Conservation (phyloP, 1,139 yeast genomes). For the Geotrichum carabidarum region DNA sequence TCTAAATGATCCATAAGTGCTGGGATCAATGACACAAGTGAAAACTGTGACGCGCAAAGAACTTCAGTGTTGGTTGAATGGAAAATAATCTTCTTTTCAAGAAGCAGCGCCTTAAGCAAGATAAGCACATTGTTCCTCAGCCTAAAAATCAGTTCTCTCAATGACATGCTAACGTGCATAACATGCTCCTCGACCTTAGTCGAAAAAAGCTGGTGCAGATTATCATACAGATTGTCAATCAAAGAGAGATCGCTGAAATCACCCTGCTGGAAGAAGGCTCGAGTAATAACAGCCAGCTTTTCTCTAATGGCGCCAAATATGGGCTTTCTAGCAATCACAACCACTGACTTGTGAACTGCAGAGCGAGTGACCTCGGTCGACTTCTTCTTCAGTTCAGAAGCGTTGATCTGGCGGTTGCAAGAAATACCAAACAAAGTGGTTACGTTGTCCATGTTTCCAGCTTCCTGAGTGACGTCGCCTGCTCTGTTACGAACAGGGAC, state of each 20-base stretch:
- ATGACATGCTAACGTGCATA: constrained; percentile 68
- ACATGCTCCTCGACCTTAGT: constrained; percentile 47
- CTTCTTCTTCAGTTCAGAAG: constrained; percentile 54
- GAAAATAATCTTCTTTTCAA: constrained; percentile 62
- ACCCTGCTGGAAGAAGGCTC: constrained; percentile 76
- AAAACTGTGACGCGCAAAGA: constrained; percentile 66
- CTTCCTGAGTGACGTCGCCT: constrained; percentile 33
- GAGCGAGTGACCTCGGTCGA: constrained; percentile 75
- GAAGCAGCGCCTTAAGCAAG: constrained; percentile 66
- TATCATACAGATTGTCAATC: constrained; percentile 68
- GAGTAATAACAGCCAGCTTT: constrained; percentile 82
- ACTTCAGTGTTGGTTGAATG: constrained; percentile 81
- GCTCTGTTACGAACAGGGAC: constrained; percentile 37
- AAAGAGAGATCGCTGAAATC: constrained; percentile 67
- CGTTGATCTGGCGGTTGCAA: constrained; percentile 77
- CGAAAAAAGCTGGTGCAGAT: constrained; percentile 49
- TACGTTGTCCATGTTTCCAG: constrained; percentile 43
- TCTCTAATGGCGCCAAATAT: constrained; percentile 81
- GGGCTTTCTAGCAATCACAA: constrained; percentile 82
- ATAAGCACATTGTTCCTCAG: constrained; percentile 60
- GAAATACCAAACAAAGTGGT: constrained; percentile 89
- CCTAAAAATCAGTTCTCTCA: constrained; percentile 58
- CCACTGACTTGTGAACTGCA: constrained; percentile 86
- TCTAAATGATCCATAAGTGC: constrained; percentile 65
- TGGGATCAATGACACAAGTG: constrained; percentile 68